These are phyloP conservation scores for Elaeagnus macrophylla DNA, from an alignment of 306 rosid genomes.

Conservation along the genomic window DNA sequence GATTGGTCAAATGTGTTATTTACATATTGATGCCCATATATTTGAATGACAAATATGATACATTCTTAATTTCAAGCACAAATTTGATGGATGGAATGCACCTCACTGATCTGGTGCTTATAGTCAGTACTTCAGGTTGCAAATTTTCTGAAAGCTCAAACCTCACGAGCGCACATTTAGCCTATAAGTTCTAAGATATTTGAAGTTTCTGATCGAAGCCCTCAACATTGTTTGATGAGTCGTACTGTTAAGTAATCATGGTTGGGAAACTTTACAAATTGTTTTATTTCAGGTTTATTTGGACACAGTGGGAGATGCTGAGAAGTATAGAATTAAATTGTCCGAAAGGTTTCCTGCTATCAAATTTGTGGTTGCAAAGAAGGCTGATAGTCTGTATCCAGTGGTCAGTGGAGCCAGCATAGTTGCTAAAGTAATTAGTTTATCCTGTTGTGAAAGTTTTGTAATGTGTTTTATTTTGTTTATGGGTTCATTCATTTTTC, in stretches of 20 bases:
- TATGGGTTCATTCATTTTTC: neutral
- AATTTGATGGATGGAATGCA: neutral
- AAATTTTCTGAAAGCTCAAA: neutral
- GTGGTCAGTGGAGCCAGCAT: slow-evolving; percentile 98
- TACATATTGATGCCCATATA: neutral
- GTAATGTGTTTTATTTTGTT: neutral
- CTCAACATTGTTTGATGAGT: neutral
- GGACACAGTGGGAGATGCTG: slow-evolving; percentile 93
- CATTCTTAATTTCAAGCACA: neutral
- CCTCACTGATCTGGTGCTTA: neutral
- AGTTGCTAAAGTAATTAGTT: slow-evolving; percentile 65
- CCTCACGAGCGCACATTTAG: slow-evolving; percentile 1
- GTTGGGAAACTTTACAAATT: slow-evolving; percentile 1
- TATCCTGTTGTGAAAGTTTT: neutral
- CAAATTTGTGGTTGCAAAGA: slow-evolving; percentile 91
- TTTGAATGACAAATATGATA: neutral
- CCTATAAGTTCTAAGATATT: neutral
- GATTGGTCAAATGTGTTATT: slow-evolving; percentile 1
- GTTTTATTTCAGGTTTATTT: slow-evolving; percentile 59
- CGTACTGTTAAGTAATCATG: slow-evolving; percentile 7
- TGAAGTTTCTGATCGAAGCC: neutral
- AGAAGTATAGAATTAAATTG: slow-evolving; percentile 59
- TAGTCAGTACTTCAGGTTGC: neutral
- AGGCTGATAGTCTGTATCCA: slow-evolving; percentile 95
- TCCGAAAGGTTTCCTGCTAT: slow-evolving; percentile 59